A percentile compares a stretch with the other conserved stretches of the same genome.
Evolutionary conservation across 2,329 filamentous ascomycete species (phyloP).

Genomic region (Aspergillus niger): DNA sequence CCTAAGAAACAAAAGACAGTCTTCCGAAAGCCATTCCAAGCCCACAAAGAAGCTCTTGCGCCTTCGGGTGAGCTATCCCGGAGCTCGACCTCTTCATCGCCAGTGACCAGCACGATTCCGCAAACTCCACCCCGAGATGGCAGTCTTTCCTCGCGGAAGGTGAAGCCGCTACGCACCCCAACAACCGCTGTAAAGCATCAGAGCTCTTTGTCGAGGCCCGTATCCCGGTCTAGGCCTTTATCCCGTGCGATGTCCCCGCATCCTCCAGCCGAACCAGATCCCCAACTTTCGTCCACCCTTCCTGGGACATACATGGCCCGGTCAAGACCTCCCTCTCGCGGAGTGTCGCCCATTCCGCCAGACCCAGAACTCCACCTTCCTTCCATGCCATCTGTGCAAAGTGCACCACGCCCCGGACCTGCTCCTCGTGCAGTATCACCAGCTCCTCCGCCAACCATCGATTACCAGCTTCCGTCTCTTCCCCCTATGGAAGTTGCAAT

Average conservation of each 20-base stretch:
- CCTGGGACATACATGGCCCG: slow-evolving; percentile 5
- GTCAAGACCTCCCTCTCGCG: slow-evolving; percentile 22
- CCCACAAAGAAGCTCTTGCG: slow-evolving; percentile 56
- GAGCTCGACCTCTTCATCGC: slow-evolving; percentile 34
- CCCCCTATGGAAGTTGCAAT: slow-evolving; percentile 12
- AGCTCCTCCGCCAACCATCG: slow-evolving; percentile 8
- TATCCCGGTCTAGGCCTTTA: slow-evolving; percentile 35
- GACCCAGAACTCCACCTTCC: slow-evolving; percentile 20
- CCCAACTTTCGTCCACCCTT: slow-evolving; percentile 14
- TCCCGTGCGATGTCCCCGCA: slow-evolving; percentile 32
- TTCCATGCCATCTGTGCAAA: slow-evolving; percentile 11
- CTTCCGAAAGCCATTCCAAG: slow-evolving; percentile 66
- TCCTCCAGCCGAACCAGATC: slow-evolving; percentile 18
- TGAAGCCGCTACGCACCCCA: slow-evolving; percentile 39
- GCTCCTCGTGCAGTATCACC: slow-evolving; percentile 17
- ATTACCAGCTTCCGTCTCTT: slow-evolving; percentile 1
- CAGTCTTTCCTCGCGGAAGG: slow-evolving; percentile 28
- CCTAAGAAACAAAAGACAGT: slow-evolving; percentile 62
- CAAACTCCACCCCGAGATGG: slow-evolving; percentile 40
- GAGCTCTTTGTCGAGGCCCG: slow-evolving; percentile 36
- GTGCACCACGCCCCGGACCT: slow-evolving; percentile 7
- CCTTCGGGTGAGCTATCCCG: slow-evolving; percentile 39
- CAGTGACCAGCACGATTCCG: slow-evolving; percentile 40
- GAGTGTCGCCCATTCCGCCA: slow-evolving; percentile 6
- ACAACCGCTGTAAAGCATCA: slow-evolving; percentile 43